These are phyloP conservation scores for Tylopilus sp. DNA, from an alignment of 768 basidiomycete species.

Conservation along the genomic window DNA sequence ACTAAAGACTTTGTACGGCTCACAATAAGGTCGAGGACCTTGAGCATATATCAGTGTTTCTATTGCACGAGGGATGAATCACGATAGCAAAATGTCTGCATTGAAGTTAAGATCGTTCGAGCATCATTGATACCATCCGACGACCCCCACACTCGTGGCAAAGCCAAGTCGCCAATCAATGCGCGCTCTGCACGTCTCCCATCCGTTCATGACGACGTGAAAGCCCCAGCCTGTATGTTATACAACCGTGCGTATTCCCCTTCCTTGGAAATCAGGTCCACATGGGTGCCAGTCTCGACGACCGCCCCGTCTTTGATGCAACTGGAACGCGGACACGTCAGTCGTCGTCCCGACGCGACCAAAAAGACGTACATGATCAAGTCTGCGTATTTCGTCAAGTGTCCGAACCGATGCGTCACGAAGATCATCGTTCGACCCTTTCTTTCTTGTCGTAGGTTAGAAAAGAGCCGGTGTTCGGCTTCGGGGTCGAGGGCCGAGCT, in stretches of 20 bases:
- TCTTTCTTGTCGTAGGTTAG: slow-evolving; percentile 24
- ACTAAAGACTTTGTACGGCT: no score
- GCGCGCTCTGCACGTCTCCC: no score
- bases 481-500: slow-evolving; percentile 38
- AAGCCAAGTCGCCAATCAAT: no score
- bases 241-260: slow-evolving; percentile 36
- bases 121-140: no score
- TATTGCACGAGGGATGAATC: no score
- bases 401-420: slow-evolving; percentile 39
- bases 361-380: slow-evolving; percentile 32
- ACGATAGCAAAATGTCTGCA: no score
- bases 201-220: no score
- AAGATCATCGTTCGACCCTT: slow-evolving; percentile 39
- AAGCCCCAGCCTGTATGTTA: slow-evolving; percentile 32
- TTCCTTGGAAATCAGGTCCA: slow-evolving; percentile 22
- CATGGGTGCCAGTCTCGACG: slow-evolving; percentile 33
- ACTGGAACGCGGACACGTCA: slow-evolving; percentile 22
- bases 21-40: no score
- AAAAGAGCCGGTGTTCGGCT: slow-evolving; percentile 33
- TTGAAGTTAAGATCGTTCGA: no score
- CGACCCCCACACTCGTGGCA: no score
- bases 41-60: no score
- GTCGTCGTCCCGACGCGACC: background rate
- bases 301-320: slow-evolving; percentile 33
- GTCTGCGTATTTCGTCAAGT: slow-evolving; percentile 37